Base-by-base conservation (phyloP, 2,329 filamentous ascomycete species). In the Fusarium tricinctum region DNA sequence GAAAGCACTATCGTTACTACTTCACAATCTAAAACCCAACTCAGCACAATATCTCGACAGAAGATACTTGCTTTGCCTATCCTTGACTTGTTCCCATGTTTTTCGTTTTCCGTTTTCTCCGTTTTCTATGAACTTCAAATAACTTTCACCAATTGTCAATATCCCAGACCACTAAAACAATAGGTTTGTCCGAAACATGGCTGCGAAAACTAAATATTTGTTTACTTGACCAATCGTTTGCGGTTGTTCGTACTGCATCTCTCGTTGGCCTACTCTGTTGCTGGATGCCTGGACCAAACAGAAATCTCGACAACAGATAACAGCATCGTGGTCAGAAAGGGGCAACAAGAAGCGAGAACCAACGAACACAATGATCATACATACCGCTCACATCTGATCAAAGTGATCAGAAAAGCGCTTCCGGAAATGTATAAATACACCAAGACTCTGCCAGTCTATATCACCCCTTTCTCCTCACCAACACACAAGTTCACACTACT, bases 371-470 rank as follows among this genome's bases (percentile, higher is more conserved):
- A 28, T n/a, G 15, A 19, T 17, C 8, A 40, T 9, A 17, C 2
- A 19, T 28, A 28, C 4, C 26, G 15, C 26, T 17, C 10, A 4
- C 9, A 8, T 38, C 17, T 23, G 15, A 28, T 13, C 4, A 26
- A n/a, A 38, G 14, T n/a, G 19, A n/a, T n/a, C 32, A 28, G 23
- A 7, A 35, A 8, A 20, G 13, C 9, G 12, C 14, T 22, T 4
- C 17, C 4, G 17, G 15, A 54, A 68, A 59, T 17, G 49, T 45
- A 70, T 61, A 69, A 64, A 64, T 57, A 51, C 32, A 35, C 32
- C 19, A 10, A 23, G 17, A 15, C 9, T 9, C 28, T 35, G 46
- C 38, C 42, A 23, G 4, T 22, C 8, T 14, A 40, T 49, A 39
- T 48, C 23, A 47, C 47, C 58, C 22, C 22, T 45, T 51, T 22